Base-by-base conservation (phyloP, 164 flowering plant genomes). In the Hamamelis virginiana region DNA sequence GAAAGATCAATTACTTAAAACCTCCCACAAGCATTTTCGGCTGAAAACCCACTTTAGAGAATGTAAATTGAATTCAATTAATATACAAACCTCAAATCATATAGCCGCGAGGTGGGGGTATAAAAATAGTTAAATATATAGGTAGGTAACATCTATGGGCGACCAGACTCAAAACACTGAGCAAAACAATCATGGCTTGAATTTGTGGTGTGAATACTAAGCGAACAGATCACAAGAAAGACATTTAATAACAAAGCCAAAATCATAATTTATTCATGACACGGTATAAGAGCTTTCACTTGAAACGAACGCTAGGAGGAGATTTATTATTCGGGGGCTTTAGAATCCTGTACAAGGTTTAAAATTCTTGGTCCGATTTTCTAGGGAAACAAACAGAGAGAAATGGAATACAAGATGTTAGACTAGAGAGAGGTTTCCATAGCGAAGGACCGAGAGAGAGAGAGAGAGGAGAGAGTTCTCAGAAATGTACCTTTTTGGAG, bases 301-400 rank as follows among this genome's bases (percentile, higher is more conserved):
- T 63, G 33, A 46, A 51, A 43, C 21, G 11, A 51, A 70, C 33
- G 64, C 71, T 65, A 65, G 58, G 71, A 59, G 65, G 26, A n/a
- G 44, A 10, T 58, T 12, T 16, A 25, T 22, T n/a, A 41, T 59
- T 27, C n/a, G 41, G 21, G 43, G 28, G 3, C 18, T 48, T 15
- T 5, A 48, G 5, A 53, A 53, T 12, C 22, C 25, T n/a, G n/a
- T n/a, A n/a, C n/a, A 53, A 53, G 25, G 10, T 53, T 19, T 53
- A 23, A 8, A 26, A 53, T 21, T 21, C 58, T 53, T 53, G n/a
- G n/a, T n/a, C n/a, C 8, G 14, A 59, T 13, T 57, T 69, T 50
- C 21, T 41, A 8, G 55, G 59, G 47, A 50, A 48, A 61, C 72
- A 48, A 51, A 60, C 33, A 46, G 59, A 61, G 6, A 53, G 23